Evolutionary conservation across 768 basidiomycete genomes (phyloP).

Genomic region (Serendipita vermifera): DNA sequence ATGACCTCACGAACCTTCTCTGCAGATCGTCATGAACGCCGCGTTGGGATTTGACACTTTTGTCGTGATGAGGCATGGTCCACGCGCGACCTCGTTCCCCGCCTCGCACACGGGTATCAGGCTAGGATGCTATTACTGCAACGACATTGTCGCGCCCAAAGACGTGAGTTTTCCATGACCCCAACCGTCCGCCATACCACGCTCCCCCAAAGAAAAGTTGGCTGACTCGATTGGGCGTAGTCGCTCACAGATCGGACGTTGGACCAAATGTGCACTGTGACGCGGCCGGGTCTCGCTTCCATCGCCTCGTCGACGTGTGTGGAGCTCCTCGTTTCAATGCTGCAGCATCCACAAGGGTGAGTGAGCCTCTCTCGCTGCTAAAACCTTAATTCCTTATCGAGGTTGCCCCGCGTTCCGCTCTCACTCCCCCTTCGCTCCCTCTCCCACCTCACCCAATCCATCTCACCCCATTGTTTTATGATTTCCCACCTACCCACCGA

Average conservation of each 20-base stretch:
- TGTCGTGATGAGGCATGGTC: conserved; percentile 93
- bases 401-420: neutral
- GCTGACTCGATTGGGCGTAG: conserved; percentile 22
- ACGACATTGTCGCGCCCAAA: conserved; percentile 91
- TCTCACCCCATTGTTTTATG: neutral
- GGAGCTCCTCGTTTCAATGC: conserved; percentile 73
- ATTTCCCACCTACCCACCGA: neutral
- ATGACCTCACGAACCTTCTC: neutral
- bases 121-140: conserved; percentile 96
- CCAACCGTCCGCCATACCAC: neutral
- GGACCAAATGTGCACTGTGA: conserved; percentile 99
- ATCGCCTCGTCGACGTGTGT: conserved; percentile 89
- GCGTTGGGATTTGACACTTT: conserved; percentile 93
- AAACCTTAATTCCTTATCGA: neutral
- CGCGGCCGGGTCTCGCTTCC: conserved; percentile 83
- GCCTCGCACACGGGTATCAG: conserved; percentile 23
- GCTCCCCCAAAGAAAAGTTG: conserved; percentile 1
- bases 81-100: conserved; percentile 31
- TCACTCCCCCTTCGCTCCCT: neutral
- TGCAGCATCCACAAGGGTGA: conserved; percentile 85
- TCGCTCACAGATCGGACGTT: conserved; percentile 78
- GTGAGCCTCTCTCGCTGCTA: conserved; percentile 14
- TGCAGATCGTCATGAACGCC: conserved; percentile 80
- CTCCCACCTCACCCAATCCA: neutral
- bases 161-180: conserved; percentile 36